Evolutionary conservation across 305 asterid species (phyloP).

Genomic region (Petunia hybrid): DNA sequence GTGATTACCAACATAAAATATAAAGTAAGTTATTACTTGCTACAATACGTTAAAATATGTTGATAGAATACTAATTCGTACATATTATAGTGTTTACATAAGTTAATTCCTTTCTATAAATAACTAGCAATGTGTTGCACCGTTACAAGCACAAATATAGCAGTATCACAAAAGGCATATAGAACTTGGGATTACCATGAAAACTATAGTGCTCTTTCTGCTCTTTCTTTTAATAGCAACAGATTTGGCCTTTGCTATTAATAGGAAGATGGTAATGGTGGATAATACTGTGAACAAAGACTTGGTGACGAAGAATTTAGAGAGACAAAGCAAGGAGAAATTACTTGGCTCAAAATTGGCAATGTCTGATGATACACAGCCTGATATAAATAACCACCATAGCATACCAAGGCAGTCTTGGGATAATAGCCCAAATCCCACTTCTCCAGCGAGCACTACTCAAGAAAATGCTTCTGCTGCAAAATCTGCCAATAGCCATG

Average conservation of each 20-base stretch:
- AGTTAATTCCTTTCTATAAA: neutral
- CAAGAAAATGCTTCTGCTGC: constrained; percentile 24
- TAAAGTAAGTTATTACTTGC: too few relatives aligned
- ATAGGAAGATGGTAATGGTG: constrained; percentile 35
- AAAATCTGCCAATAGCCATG: constrained; percentile 27
- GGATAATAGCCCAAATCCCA: constrained; percentile 42
- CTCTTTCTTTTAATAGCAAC: constrained; percentile 36
- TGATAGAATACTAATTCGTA: too few relatives aligned
- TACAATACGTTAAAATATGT: too few relatives aligned
- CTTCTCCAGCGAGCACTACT: constrained; percentile 28
- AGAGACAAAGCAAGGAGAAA: neutral
- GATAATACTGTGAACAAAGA: neutral
- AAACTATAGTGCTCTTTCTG: neutral
- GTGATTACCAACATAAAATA: too few relatives aligned
- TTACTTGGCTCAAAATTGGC: neutral
- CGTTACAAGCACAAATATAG: neutral
- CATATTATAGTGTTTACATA: too few relatives aligned
- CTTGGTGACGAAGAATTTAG: neutral
- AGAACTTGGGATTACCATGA: constrained; percentile 26
- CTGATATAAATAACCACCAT: constrained; percentile 55
- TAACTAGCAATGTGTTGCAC: neutral
- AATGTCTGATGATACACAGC: neutral
- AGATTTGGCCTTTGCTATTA: constrained; percentile 31
- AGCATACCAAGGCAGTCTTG: constrained; percentile 56
- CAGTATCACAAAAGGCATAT: neutral